Conservation (phyloP, 2,329 filamentous ascomycete genomes). For the Trichoderma endophyticum region DNA sequence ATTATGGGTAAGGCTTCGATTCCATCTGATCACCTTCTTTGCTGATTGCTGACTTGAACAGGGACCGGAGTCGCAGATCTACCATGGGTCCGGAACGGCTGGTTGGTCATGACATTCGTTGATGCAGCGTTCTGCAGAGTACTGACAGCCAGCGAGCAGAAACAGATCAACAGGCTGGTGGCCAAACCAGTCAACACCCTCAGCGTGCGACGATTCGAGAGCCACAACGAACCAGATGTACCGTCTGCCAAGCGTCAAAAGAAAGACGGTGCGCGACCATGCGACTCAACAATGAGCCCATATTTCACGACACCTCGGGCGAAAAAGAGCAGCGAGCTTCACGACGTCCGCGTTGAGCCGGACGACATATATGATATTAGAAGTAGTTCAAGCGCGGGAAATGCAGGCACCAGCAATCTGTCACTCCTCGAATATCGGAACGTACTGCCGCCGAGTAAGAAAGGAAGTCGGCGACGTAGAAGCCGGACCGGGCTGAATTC, state of each 20-base stretch:
- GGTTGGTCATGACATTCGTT: slow-evolving; percentile 20
- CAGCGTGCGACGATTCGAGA: not conserved
- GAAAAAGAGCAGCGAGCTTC: not conserved
- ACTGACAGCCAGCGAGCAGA: slow-evolving; percentile 23
- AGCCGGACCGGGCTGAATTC: slow-evolving; percentile 5
- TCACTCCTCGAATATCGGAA: slow-evolving; percentile 25
- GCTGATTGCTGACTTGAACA: slow-evolving; percentile 22
- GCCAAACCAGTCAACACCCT: slow-evolving; percentile 26
- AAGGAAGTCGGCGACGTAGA: not conserved
- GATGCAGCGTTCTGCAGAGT: not conserved
- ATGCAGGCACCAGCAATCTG: not conserved
- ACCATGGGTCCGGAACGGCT: slow-evolving; percentile 26
- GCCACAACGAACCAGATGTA: slow-evolving; percentile 13
- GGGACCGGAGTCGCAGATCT: slow-evolving; percentile 23
- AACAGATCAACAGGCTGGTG: slow-evolving; percentile 22
- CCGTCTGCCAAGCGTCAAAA: slow-evolving; percentile 27
- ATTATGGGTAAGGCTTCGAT: slow-evolving; percentile 39
- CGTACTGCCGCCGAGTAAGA: slow-evolving; percentile 8
- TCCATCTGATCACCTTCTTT: not conserved
- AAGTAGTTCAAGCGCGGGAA: slow-evolving; percentile 19
- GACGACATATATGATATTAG: slow-evolving; percentile 16
- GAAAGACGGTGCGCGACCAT: not conserved
- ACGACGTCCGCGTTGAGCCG: not conserved
- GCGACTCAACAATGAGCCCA: not conserved
- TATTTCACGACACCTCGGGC: not conserved